Base-by-base conservation (phyloP, 192 early-diverging fungal species). In the Umbelopsis isabellina region DNA sequence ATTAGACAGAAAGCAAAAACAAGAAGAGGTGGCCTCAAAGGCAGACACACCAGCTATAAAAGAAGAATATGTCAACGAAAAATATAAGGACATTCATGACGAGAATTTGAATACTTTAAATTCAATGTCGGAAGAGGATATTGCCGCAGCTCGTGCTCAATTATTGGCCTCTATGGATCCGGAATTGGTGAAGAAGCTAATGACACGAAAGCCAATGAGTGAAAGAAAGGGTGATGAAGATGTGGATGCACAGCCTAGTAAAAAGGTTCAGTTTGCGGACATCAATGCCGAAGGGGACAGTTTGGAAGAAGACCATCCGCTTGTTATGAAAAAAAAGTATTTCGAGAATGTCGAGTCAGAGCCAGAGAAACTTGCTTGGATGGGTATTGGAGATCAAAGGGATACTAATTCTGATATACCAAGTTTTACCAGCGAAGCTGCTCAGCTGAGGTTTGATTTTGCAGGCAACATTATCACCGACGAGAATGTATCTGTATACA, bases 401-500 rank as follows among this genome's bases (percentile, higher is more conserved):
- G 72, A 35, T 4, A 69, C 77, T 18, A 70, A 71, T 3, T 74
- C 49, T 1, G 47, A 65, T 21, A 75, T 61, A 50, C 46, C 21
- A 35, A 78, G 9, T 11, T 35, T 61, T 35, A 35, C 55, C 16
- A 61, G 72, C n/a, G 70, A 77, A 10, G 73, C 84, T 4, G 78
- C 87, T 0, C 81, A 85, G 23, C 71, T 87, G 21, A 85, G 96
- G 37, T 97, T 97, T 74, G 92, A 91, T 41, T 93, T 98, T 51
- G 76, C 87, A 27, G 96, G 94, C 12, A 78, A 82, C 23, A 81
- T 94, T 8, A 75, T 96, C 13, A 80, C 79, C n/a, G 72, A 68
- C 15, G 66, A 66, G 8, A 80, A 92, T 2, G 76, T 90, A 1
- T 88, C 91, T 1, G 74, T 80, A 0, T 80, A 89, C 65, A 76